These are phyloP conservation scores for Leptographium lundbergii DNA, from an alignment of 2,329 filamentous ascomycete species.

Conservation along the genomic window DNA sequence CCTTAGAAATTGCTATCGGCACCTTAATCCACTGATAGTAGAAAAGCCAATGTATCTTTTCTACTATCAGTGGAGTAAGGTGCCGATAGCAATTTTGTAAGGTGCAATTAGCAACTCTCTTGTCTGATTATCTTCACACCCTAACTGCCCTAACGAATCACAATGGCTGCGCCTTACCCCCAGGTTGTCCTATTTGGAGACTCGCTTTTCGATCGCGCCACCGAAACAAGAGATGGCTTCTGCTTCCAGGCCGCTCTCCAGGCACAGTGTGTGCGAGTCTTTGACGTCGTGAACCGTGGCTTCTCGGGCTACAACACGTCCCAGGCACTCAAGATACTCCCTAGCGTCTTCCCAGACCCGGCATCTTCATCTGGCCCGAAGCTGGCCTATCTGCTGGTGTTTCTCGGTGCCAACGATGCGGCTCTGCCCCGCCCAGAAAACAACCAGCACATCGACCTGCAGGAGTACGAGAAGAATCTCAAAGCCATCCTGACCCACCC, in stretches of 20 bases:
- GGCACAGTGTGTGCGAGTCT: constrained; percentile 54
- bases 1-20: too few species aligned
- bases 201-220: constrained; percentile 65
- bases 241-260: constrained; percentile 63
- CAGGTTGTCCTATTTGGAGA: constrained; percentile 82
- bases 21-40: too few species aligned
- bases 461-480: constrained; percentile 62
- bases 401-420: constrained; percentile 88
- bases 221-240: constrained; percentile 52
- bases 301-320: constrained; percentile 76
- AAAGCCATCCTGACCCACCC: constrained; percentile 60
- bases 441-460: constrained; percentile 66
- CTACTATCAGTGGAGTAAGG: too few species aligned
- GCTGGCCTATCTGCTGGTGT: constrained; percentile 58
- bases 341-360: constrained; percentile 49
- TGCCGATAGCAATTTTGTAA: too few species aligned
- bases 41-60: too few species aligned
- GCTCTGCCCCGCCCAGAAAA: constrained; percentile 49
- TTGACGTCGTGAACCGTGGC: constrained; percentile 83
- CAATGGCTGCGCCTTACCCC: constrained; percentile 38
- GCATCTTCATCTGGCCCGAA: constrained; percentile 36
- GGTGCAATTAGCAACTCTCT: too few species aligned
- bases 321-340: constrained; percentile 57
- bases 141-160: background rate
- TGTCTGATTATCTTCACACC: background rate